Conservation (phyloP, 306 rosid species). For the apple (Malus domestica) region DNA sequence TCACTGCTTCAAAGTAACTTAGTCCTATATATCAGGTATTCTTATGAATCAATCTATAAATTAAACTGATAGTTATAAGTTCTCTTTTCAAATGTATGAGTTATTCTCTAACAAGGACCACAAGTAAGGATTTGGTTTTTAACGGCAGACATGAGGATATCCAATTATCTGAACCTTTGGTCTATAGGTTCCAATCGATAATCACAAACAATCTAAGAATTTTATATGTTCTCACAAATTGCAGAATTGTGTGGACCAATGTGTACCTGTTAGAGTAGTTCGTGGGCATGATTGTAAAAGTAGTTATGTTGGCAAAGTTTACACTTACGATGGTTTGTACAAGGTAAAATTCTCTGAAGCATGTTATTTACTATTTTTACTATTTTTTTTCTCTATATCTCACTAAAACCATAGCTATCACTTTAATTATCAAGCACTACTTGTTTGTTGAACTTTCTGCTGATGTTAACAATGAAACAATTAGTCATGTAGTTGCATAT, state of each 20-base stretch:
- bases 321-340: slow-evolving; percentile 96
- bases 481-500: not conserved
- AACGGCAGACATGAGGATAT: not conserved
- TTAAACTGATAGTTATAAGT: not conserved
- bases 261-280: slow-evolving; percentile 72
- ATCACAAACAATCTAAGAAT: not conserved
- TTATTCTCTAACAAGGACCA: not conserved
- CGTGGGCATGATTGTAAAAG: slow-evolving; percentile 76
- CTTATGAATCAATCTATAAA: not conserved
- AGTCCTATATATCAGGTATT: not conserved
- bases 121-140: not conserved
- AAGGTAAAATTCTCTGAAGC: slow-evolving; percentile 44
- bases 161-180: not conserved
- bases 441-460: not conserved
- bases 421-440: not conserved
- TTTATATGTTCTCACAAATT: slow-evolving; percentile 26
- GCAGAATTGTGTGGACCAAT: slow-evolving; percentile 72
- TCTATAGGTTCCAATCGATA: not conserved
- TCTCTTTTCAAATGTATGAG: not conserved
- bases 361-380: not conserved
- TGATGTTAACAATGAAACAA: not conserved
- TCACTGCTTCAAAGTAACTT: not conserved
- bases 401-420: not conserved
- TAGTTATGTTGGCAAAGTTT: slow-evolving; percentile 75
- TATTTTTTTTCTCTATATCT: not conserved